phyloP scores from a whole-genome alignment of 2,329 filamentous ascomycete species.

The Trichoderma lentiforme region DNA sequence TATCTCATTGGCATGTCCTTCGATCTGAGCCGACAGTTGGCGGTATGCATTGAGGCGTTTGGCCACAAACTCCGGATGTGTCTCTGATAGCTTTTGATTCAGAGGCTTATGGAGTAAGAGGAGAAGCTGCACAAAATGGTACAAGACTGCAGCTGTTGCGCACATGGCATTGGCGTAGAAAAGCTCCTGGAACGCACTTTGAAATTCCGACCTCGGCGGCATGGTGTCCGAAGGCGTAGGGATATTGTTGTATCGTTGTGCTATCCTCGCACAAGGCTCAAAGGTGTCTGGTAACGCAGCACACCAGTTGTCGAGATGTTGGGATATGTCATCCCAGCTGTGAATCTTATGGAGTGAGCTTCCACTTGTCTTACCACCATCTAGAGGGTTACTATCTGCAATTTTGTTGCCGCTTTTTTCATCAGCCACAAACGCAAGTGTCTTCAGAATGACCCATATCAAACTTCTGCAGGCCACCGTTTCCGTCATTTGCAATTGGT shows the following conservation, averaged over 20 bases:
- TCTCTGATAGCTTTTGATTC: background rate
- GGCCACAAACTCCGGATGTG: conserved; percentile 5
- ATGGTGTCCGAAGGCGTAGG: conserved; percentile 10
- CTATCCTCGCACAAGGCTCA: conserved; percentile 19
- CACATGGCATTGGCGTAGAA: conserved; percentile 22
- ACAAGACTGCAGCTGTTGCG: conserved; percentile 20
- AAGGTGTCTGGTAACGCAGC: conserved; percentile 20
- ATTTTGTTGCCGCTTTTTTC: background rate
- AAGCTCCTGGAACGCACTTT: conserved; percentile 16
- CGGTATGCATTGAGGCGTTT: conserved; percentile 15
- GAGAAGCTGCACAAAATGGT: conserved; percentile 22
- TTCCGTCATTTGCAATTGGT: conserved; percentile 19
- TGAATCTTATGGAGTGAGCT: background rate
- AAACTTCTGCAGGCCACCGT: conserved; percentile 19
- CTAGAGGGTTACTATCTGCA: background rate
- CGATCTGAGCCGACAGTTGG: conserved; percentile 12
- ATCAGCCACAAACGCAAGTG: conserved; percentile 13
- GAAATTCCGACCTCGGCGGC: background rate
- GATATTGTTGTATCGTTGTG: conserved; percentile 3
- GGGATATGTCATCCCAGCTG: conserved; percentile 9
- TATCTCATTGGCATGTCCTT: conserved; percentile 17
- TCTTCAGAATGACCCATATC: conserved; percentile 21
- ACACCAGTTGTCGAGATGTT: conserved; percentile 19
- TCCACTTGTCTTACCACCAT: background rate
- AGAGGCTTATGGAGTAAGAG: conserved; percentile 20